Evolutionary conservation across 805 yeast genomes (phyloP), one percentile per base, ranked within the genome.

Genomic region (Grigorovia humatica): DNA sequence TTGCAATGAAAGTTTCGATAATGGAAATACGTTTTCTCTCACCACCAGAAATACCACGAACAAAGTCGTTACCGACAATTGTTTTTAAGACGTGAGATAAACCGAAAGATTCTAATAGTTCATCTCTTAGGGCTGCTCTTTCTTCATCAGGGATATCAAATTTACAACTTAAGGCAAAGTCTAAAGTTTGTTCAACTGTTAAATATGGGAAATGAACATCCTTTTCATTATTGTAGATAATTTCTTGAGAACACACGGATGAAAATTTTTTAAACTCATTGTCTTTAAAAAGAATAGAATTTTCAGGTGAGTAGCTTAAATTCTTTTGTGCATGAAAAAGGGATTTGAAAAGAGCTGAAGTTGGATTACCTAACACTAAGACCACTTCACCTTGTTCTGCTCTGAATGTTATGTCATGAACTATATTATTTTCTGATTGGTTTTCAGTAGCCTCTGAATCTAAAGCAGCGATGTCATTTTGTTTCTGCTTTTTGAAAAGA

Each of bases 1-100:
- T 72, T 49, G 71, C 68, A 48, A 74, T 65, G 8, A 75, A 70
- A 7, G 74, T 82, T 60, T 80, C 85, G 23, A 82, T 82, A 64
- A 80, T 79, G 17, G 82, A 77, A 19, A 80, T 82, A 70, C 85
- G 73, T 65, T 79, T 80, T 61, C 84, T 72, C 65, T 80, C 84
- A 72, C 85, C 84, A 65, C 84, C 85, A 32, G 83, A 79, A 49
- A 80, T 80, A 68, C 85, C 85, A 68, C 83, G 74, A 40, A 80
- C 72, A 53, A 71, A 79, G 57, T 80, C 84, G 60, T 80, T 75
- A 66, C 86, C 86, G 46, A 81, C 85, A 54, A 75, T 76, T 41
- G 84, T 79, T 57, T 80, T 66, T 51, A 73, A 67, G 9, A 82
- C 80, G 60, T 79, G 83, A 17, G 76, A 70, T 53, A 75, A 67